phyloP scores from a whole-genome alignment of 2,329 filamentous ascomycete genomes.

The Hansfordia pulvinata region DNA sequence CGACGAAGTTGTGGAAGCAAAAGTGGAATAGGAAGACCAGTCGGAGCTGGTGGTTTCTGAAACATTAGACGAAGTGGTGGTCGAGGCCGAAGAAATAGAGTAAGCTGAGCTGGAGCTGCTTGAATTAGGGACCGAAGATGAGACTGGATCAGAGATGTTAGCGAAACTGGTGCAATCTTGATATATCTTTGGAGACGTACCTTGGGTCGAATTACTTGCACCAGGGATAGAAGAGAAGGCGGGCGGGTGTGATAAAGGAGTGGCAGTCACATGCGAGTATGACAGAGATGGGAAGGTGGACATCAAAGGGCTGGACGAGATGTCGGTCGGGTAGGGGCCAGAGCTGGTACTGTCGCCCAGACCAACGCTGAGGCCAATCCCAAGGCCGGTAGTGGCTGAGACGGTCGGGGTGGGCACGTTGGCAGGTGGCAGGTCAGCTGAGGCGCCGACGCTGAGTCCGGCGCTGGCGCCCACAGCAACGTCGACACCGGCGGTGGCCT shows the following conservation, averaged over 20 bases:
- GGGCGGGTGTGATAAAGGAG: conserved; percentile 15
- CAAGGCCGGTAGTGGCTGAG: not conserved
- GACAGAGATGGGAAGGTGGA: conserved; percentile 17
- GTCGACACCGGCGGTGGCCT: conserved; percentile 1
- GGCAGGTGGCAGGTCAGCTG: not conserved
- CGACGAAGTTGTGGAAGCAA: conserved; percentile 2
- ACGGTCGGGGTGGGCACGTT: too few relatives aligned
- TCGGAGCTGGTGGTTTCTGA: conserved; percentile 6
- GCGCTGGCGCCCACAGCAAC: not conserved
- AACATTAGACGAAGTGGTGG: too few relatives aligned
- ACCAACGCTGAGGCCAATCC: conserved; percentile 9
- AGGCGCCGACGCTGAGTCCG: not conserved
- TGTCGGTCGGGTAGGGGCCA: conserved; percentile 13
- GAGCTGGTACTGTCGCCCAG: conserved; percentile 5
- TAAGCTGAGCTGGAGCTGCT: conserved; percentile 7
- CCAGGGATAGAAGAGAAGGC: conserved; percentile 14
- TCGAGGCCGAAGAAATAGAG: conserved; percentile 4
- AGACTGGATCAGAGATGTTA: too few relatives aligned
- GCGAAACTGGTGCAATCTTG: too few relatives aligned
- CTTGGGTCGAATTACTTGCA: conserved; percentile 14
- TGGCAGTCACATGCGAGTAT: conserved; percentile 16
- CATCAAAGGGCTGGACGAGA: conserved; percentile 17
- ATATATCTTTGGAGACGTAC: too few relatives aligned
- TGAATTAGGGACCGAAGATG: conserved; percentile 7
- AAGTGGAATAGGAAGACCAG: conserved; percentile 5